Evolutionary conservation across 2,329 filamentous ascomycete genomes (phyloP), one percentile per base, ranked within the genome.

Genomic region (Colletotrichum acutatum): DNA sequence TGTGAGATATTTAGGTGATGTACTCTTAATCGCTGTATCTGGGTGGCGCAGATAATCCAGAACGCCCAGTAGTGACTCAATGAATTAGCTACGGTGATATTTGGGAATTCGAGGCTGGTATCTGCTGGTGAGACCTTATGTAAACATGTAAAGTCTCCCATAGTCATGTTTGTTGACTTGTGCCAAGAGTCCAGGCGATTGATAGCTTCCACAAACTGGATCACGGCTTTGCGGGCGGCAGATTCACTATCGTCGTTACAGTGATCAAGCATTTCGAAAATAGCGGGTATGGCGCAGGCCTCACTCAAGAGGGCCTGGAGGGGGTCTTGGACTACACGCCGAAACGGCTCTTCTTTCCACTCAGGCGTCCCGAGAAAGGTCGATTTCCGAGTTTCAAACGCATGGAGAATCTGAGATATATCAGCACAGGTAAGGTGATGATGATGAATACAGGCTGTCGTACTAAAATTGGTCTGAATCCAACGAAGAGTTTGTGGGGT

Each of bases 401-500:
- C 77, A 24, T 82, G 66, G 5, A 82, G 73, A 14, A 82, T 76
- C 81, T 83, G 53, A 30, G 1, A 28, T 46, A 28, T 46, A 53
- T 49, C n/a, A 64, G 28, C 34, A 37, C 12, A 37, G 34, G 5
- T 16, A 16, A 37, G 8, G 8, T 57, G 11, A 22, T 57, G 19
- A 14, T 52, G 12, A 56, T 19, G 12, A 30, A 19, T 11, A 4
- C 32, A 19, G 3, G 12, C 22, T 37, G 4, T 22, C 81, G 52
- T 76, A 84, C 83, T 34, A 85, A 75, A 6, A 82, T 74, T 7
- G 84, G 82, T n/a, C 84, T 76, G 60, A 83, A 83, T 0, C 83
- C 84, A 1, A 83, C 76, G 62, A 85, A 85, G 0, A 85, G 75
- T 42, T 77, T 78, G 57, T 85, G 83, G 0, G 81, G 74, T n/a